Conservation (phyloP, 768 basidiomycete genomes). For the Suillus occidentalis region DNA sequence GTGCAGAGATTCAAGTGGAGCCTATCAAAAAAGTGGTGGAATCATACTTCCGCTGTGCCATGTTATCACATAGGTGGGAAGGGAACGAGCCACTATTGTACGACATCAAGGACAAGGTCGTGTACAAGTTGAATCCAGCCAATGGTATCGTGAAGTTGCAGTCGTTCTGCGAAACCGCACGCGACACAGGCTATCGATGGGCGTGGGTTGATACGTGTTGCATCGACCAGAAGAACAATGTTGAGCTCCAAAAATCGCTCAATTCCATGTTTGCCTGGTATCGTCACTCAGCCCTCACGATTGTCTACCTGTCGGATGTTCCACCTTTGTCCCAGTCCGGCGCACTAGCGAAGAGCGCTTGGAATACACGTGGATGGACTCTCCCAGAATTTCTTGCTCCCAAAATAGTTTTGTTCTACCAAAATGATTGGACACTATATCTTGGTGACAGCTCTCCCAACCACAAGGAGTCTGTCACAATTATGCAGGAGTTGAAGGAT, state of each 20-base stretch:
- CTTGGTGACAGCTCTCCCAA: neutral
- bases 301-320: neutral
- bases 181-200: neutral
- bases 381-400: neutral
- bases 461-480: neutral
- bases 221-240: neutral
- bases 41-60: neutral
- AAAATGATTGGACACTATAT: neutral
- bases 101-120: neutral
- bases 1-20: neutral
- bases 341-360: neutral
- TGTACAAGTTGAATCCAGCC: neutral
- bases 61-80: neutral
- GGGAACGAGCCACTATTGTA: neutral
- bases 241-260: neutral
- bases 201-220: neutral
- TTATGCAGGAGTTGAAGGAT: neutral
- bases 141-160: neutral
- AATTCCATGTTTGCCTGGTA: neutral
- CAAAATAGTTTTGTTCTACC: neutral
- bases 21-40: neutral
- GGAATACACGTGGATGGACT: neutral
- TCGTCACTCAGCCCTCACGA: neutral
- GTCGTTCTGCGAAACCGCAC: neutral
- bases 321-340: neutral